Percentiles rank a stretch among this genome's conserved stretches.
phyloP scores from a whole-genome alignment of 2,329 filamentous ascomycete species.

The Fusarium guadeloupense region DNA sequence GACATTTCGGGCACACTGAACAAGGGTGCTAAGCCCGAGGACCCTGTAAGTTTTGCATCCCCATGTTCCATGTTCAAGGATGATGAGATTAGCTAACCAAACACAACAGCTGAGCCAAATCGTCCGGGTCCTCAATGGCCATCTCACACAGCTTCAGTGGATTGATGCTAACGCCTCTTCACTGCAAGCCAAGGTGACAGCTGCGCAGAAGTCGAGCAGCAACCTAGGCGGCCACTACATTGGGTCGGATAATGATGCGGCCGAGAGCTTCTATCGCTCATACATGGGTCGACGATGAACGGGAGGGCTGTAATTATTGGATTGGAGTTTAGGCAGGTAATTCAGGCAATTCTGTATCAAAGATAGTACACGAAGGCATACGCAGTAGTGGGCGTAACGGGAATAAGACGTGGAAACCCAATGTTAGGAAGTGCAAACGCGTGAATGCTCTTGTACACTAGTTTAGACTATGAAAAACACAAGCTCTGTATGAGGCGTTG shows the following conservation, averaged over 20 bases:
- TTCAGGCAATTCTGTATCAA: constrained; percentile 24
- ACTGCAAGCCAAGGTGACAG: constrained; percentile 82
- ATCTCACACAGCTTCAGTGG: constrained; percentile 89
- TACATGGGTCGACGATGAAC: constrained; percentile 77
- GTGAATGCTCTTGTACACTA: constrained; percentile 53
- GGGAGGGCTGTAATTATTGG: constrained; percentile 27
- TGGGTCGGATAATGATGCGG: constrained; percentile 73
- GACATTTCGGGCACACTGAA: constrained; percentile 86
- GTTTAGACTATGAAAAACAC: constrained; percentile 44
- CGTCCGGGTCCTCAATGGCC: constrained; percentile 91
- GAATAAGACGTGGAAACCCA: constrained; percentile 24
- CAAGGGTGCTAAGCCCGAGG: constrained; percentile 88
- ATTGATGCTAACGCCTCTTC: constrained; percentile 88
- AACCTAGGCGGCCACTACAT: constrained; percentile 66
- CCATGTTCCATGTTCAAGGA: not conserved
- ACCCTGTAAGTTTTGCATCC: constrained; percentile 71
- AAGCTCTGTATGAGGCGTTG: constrained; percentile 34
- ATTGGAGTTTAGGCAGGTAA: constrained; percentile 41
- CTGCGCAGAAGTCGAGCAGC: constrained; percentile 82
- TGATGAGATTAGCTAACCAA: constrained; percentile 40
- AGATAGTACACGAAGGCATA: constrained; percentile 20
- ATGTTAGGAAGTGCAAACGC: constrained; percentile 34
- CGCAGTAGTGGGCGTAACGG: constrained; percentile 5
- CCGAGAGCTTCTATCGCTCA: constrained; percentile 90
- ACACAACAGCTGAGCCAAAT: constrained; percentile 83